phyloP scores from a whole-genome alignment of 352 stramenopile genomes.

The Globisporangium spinosum region DNA sequence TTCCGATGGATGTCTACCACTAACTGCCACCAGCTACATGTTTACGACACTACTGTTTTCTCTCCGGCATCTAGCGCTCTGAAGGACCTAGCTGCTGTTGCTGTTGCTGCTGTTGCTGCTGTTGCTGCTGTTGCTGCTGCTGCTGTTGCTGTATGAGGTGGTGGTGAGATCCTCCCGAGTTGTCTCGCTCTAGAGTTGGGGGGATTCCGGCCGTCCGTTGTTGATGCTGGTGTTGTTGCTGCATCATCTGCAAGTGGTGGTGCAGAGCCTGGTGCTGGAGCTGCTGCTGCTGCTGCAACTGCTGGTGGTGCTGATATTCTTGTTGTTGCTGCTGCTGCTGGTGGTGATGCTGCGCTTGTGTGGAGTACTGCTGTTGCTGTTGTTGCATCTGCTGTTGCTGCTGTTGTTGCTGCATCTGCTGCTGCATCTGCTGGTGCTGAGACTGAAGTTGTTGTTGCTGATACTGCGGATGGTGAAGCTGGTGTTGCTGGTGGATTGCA shows the following conservation, averaged over 20 bases:
- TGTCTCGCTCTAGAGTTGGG: constrained; percentile 15
- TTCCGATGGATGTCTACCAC: background rate
- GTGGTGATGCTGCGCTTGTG: constrained; percentile 32
- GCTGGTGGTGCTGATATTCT: constrained; percentile 42
- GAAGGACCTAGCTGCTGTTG: constrained; percentile 9
- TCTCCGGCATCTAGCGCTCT: constrained; percentile 7
- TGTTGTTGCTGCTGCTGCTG: constrained; percentile 45
- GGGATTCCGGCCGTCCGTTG: constrained; percentile 21
- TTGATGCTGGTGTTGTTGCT: constrained; percentile 50
- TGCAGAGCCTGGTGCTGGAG: constrained; percentile 45
- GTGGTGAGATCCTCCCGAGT: constrained; percentile 29
- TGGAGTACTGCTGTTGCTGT: constrained; percentile 31
- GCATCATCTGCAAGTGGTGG: constrained; percentile 39
- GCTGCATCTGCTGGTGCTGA: constrained; percentile 23
- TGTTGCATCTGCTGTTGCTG: constrained; percentile 13
- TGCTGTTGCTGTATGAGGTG: constrained; percentile 46
- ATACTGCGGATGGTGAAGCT: constrained; percentile 17
- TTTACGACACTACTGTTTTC: constrained; percentile 1
- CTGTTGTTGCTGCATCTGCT: constrained; percentile 18
- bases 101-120: constrained; percentile 7
- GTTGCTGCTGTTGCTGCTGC: constrained; percentile 24
- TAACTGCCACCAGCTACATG: constrained; percentile 1
- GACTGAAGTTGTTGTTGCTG: constrained; percentile 30
- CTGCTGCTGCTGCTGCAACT: constrained; percentile 39
- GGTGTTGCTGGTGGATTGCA: constrained; percentile 68